Base-by-base conservation (phyloP, 1,284 basidiomycete species). In the Apiotrichum montevideense region DNA sequence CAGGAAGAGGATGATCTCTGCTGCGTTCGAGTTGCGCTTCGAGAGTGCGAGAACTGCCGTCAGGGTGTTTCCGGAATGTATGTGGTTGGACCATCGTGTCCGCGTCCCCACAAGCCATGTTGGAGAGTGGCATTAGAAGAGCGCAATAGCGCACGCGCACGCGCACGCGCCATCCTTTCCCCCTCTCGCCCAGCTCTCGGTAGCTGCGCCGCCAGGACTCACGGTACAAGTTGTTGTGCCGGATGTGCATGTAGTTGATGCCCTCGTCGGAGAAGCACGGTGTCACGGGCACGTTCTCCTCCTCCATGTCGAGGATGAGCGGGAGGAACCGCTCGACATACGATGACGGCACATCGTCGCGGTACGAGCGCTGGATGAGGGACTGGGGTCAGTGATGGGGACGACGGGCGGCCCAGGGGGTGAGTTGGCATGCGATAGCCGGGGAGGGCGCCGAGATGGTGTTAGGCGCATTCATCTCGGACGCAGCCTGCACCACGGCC, bases 181-280 rank as follows among this genome's bases (percentile, higher is more conserved):
- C 29, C 29, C 29, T 29, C 29, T 29, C 3, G 29, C 29, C 29
- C 29, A 29, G 29, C 29, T 29, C 29, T 29, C 29, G n/a, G n/a
- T 39, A 39, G 37, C 37, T 7, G 37, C n/a, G n/a, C 41, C 41
- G 35, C 43, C 37, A 13, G 37, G 37, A 82, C 91, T 71, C 72
- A 96, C 93, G 81, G 75, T 98, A 98, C 8, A 98, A 81, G 77
- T 98, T 98, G 61, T 93, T 96, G 78, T 98, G 95, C 41, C 95
- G 84, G 70, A 98, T 96, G 75, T 98, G 94, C 87, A 98, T 90
- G 79, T 95, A 98, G 78, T 98, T 98, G 78, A 98, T 81, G 15
- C 92, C 92, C 66, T 91, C 88, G 64, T 83, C 86, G 1, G 93
- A 89, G 80, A 99, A 92, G 78, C 95, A 98, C 2, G 96, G 96